A percentile compares a stretch with the other conserved stretches of the same genome.
Evolutionary conservation across 352 stramenopile genomes (phyloP).

Genomic region (Blastocystis sp.): DNA sequence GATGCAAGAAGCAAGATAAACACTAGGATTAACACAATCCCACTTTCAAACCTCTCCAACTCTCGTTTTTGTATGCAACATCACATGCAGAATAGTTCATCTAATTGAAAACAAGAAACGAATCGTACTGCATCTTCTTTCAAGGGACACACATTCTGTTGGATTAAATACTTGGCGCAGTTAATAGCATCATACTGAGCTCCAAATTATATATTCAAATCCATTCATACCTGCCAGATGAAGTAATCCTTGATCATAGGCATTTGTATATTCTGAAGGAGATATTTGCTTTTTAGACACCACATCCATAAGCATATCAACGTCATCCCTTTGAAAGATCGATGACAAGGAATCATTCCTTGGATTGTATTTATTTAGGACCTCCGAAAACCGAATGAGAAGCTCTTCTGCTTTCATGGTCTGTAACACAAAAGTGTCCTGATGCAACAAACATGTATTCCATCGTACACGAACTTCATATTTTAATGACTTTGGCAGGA

Average conservation of each 20-base stretch:
- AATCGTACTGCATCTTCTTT: constrained; percentile 10
- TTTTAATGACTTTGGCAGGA: not conserved
- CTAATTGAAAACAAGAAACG: not conserved
- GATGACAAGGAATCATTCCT: not conserved
- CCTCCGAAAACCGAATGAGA: not conserved
- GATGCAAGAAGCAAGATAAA: not conserved
- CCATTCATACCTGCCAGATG: constrained; percentile 28
- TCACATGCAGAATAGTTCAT: not conserved
- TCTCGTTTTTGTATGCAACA: constrained; percentile 25
- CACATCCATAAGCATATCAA: constrained; percentile 6
- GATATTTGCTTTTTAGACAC: not conserved
- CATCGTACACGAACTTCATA: not conserved
- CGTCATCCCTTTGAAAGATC: constrained; percentile 26
- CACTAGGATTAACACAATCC: not conserved
- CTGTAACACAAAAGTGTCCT: not conserved
- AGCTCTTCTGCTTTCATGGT: not conserved
- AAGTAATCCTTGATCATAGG: constrained; percentile 31
- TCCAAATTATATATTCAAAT: not conserved
- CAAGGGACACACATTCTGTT: not conserved
- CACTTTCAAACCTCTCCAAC: not conserved
- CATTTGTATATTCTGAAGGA: not conserved
- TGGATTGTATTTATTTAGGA: not conserved
- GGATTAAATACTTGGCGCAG: constrained; percentile 26
- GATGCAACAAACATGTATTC: not conserved
- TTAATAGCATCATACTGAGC: constrained; percentile 40